Percentiles rank a stretch among this genome's conserved stretches.
Conservation (phyloP, 106 monocot genomes). For the Cymbidium sinense region DNA sequence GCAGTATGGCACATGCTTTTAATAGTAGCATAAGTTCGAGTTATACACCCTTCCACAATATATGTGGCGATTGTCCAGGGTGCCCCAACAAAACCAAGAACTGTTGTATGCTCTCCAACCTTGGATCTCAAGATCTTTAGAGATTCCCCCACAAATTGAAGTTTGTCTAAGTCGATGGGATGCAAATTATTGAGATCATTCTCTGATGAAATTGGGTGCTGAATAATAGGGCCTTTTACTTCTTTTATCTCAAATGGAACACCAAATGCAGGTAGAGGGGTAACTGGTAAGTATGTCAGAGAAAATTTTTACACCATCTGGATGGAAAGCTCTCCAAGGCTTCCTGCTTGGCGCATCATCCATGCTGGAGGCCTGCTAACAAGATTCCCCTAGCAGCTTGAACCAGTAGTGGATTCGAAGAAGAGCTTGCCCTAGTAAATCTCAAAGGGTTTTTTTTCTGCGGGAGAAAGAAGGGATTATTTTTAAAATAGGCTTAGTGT, state of each 20-base stretch:
- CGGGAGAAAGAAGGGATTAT: too few relatives aligned
- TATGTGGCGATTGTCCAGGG: slow-evolving; percentile 99
- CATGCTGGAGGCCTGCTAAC: too few relatives aligned
- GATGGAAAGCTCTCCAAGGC: too few relatives aligned
- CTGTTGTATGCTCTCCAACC: slow-evolving; percentile 79
- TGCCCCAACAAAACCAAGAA: slow-evolving; percentile 94
- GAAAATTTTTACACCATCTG: slow-evolving; percentile 93
- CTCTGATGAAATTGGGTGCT: slow-evolving; percentile 46
- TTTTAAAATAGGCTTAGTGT: too few relatives aligned
- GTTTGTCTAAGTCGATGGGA: slow-evolving; percentile 76
- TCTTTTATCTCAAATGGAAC: slow-evolving; percentile 91
- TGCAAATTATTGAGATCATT: slow-evolving; percentile 57
- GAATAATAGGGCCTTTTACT: slow-evolving; percentile 78
- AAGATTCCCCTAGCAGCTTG: too few relatives aligned
- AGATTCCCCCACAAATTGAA: slow-evolving; percentile 85
- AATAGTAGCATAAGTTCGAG: slow-evolving; percentile 71
- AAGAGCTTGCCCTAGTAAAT: too few relatives aligned
- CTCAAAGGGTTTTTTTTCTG: too few relatives aligned
- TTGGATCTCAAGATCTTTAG: slow-evolving; percentile 62
- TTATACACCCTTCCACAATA: slow-evolving; percentile 93
- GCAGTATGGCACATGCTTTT: slow-evolving; percentile 84
- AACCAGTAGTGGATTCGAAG: too few relatives aligned
- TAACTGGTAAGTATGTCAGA: slow-evolving; percentile 95
- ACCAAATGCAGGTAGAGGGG: slow-evolving; percentile 89
- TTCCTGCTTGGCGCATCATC: too few relatives aligned